Base-by-base conservation (phyloP, 108 stramenopile species). In the Nannochloropsis oceanica region DNA sequence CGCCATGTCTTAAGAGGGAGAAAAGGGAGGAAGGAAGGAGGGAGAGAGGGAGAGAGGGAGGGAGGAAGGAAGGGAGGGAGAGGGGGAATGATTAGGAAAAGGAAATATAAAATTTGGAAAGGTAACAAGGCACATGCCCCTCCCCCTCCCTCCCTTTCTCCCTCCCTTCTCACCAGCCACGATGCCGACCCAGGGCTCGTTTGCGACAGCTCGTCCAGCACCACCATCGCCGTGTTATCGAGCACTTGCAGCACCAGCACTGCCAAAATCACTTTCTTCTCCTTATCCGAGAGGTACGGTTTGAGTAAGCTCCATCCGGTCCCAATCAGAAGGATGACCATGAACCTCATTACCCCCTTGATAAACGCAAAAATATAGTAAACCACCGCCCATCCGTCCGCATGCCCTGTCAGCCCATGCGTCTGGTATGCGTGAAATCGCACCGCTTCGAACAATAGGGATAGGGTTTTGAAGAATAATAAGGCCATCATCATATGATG, bases 241-340 rank as follows among this genome's bases (percentile, higher is more conserved):
- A 99, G 86, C 13, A 98, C 94, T 89, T 91, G 90, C 43, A 98
- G 84, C 26, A 92, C 86, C 34, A 99, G 89, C 9, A 98, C 94
- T 18, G 91, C 89, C 81, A 94, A 90, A 80, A 97, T 91, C 59
- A 97, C 92, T 84, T 91, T 91, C 89, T 95, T 96, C 87, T 99
- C 99, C 83, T 88, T 81, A 43, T 92, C 91, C 82, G 89, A 92
- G 79, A 99, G 91, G 85, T 94, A 95, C 25, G 97, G 97, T 88
- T 98, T 97, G 85, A 98, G 91, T 81, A 99, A 93, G 44, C 81
- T 82, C 88, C 88, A 88, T 73, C 88, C 88, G 24, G 95, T 94
- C n/a, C 97, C 99, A 86, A 99, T 94, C 34, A 98, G 91, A 0
- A 99, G 92, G 50, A 99, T 94, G 50, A 97, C 97, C 11, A 94